Conservation (phyloP, 2,329 filamentous ascomycete species). For the Xylaria sp. region DNA sequence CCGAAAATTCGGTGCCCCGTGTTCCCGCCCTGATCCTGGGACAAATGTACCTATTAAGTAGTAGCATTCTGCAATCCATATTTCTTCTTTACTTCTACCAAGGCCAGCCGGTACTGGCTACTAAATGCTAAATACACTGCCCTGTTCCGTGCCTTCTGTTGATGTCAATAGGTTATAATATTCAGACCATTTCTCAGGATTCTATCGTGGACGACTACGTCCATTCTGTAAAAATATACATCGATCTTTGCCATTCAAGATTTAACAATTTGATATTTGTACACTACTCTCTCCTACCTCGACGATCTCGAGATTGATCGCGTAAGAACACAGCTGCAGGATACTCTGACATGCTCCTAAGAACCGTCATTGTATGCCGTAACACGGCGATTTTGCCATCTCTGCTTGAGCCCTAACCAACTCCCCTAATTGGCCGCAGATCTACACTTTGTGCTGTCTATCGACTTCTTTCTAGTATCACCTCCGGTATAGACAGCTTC, state of each 20-base stretch:
- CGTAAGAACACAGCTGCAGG: background rate
- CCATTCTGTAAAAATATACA: background rate
- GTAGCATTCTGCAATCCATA: background rate
- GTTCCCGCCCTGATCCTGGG: no score
- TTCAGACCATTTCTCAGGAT: background rate
- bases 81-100: background rate
- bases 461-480: background rate
- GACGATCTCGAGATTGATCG: background rate
- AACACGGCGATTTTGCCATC: slow-evolving; percentile 9
- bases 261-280: background rate
- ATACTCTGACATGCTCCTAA: background rate
- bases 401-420: slow-evolving; percentile 2
- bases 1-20: no score
- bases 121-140: slow-evolving; percentile 1
- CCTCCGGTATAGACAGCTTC: background rate
- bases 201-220: background rate
- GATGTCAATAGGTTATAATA: background rate
- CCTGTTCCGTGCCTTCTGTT: slow-evolving; percentile 3
- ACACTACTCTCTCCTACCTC: background rate
- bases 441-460: background rate
- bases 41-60: no score
- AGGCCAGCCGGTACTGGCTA: background rate
- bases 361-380: slow-evolving; percentile 6
- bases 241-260: no score
- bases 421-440: slow-evolving; percentile 10